Percentiles rank a stretch among this genome's conserved stretches.
These are phyloP conservation scores for Arthrobotrys entomopaga DNA, from an alignment of 2,329 filamentous ascomycete species.

Conservation along the genomic window DNA sequence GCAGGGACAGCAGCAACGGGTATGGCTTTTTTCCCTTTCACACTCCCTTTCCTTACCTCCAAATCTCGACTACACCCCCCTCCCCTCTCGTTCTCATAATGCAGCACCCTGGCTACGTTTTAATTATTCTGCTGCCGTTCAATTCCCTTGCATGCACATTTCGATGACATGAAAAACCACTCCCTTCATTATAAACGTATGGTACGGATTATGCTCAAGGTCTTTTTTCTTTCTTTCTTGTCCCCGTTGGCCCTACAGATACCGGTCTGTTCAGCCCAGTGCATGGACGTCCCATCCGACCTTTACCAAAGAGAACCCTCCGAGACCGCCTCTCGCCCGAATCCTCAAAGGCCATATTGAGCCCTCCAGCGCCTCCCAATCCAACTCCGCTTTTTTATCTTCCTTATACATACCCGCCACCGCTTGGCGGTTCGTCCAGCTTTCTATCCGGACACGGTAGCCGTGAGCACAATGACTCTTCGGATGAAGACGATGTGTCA, in stretches of 20 bases:
- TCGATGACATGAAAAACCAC: background rate
- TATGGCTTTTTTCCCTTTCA: constrained; percentile 25
- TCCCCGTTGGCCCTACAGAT: constrained; percentile 34
- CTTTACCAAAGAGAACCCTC: constrained; percentile 86
- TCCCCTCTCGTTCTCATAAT: constrained; percentile 7
- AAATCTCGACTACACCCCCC: background rate
- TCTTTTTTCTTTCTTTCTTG: constrained; percentile 18
- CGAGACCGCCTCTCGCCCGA: constrained; percentile 88
- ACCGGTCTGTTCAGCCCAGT: constrained; percentile 56
- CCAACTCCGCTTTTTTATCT: constrained; percentile 81
- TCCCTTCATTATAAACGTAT: constrained; percentile 13
- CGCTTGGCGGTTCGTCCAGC: constrained; percentile 57
- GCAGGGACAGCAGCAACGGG: constrained; percentile 34
- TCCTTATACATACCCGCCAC: constrained; percentile 66
- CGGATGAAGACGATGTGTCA: constrained; percentile 60
- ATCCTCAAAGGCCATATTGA: constrained; percentile 58
- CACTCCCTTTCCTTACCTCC: constrained; percentile 10
- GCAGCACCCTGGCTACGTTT: constrained; percentile 22
- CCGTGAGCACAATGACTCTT: constrained; percentile 60
- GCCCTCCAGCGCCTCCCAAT: constrained; percentile 60
- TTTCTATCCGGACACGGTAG: constrained; percentile 58
- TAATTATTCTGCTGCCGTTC: too few relatives aligned
- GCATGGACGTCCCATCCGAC: constrained; percentile 79
- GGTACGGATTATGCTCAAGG: constrained; percentile 54
- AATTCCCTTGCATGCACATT: constrained; percentile 1